Evolutionary conservation across 345 rosid species (phyloP).

Genomic region (Salix caprea): DNA sequence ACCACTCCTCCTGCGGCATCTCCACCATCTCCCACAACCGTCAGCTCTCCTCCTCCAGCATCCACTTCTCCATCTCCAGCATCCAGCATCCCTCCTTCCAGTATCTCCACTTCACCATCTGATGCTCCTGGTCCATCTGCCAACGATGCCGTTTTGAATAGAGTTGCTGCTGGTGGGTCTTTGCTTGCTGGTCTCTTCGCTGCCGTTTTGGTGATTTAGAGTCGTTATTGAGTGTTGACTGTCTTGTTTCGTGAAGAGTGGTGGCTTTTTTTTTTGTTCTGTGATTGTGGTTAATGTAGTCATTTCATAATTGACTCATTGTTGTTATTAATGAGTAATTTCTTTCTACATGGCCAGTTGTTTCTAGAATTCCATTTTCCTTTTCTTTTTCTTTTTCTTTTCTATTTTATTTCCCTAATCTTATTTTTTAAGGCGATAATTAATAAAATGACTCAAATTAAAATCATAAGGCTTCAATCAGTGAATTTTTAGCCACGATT

Average conservation of each 20-base stretch:
- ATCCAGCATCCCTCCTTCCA: not conserved
- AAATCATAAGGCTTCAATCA: no score
- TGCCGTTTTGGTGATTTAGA: slow-evolving; percentile 23
- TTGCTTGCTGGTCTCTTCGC: slow-evolving; percentile 6
- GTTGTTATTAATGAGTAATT: not conserved
- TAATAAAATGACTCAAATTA: no score
- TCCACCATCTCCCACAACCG: not conserved
- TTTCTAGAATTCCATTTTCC: no score
- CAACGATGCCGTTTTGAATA: slow-evolving; percentile 8
- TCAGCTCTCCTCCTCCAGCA: slow-evolving; percentile 11
- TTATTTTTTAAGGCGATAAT: no score
- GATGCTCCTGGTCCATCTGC: slow-evolving; percentile 15
- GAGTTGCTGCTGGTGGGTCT: slow-evolving; percentile 1
- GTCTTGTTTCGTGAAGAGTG: not conserved
- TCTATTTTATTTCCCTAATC: no score
- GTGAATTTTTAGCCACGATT: no score
- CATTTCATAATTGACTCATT: not conserved
- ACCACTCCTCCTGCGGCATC: not conserved
- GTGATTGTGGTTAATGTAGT: not conserved
- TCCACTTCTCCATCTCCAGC: slow-evolving; percentile 17
- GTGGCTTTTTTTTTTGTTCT: not conserved
- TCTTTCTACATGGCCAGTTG: not conserved
- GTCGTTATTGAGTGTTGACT: not conserved
- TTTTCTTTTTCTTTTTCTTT: no score
- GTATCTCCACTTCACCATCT: slow-evolving; percentile 11